Evolutionary conservation across 805 yeast species (phyloP).

Genomic region (Citeromyces nyonsensis): DNA sequence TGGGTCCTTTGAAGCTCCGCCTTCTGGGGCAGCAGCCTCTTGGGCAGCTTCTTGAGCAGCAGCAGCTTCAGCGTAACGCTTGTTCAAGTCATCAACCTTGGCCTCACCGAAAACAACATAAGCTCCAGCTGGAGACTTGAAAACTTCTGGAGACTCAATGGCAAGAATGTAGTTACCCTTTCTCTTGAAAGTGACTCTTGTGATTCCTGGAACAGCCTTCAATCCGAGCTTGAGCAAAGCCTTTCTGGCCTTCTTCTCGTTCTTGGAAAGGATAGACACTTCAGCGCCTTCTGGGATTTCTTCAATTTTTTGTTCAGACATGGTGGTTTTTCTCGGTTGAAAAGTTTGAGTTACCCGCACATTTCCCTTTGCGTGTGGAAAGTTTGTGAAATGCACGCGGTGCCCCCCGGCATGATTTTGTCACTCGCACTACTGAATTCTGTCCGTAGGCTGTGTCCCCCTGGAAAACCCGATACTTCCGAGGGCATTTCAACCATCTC

Average conservation of each 20-base stretch:
- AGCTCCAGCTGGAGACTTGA: slow-evolving; percentile 85
- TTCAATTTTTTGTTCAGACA: slow-evolving; percentile 13
- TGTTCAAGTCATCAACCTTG: slow-evolving; percentile 84
- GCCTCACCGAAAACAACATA: slow-evolving; percentile 97
- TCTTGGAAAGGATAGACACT: slow-evolving; percentile 69
- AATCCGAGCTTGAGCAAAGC: slow-evolving; percentile 76
- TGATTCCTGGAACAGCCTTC: slow-evolving; percentile 81
- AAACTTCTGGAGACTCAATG: slow-evolving; percentile 89
- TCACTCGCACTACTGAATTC: too few species aligned
- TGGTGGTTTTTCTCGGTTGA: slow-evolving; percentile 12
- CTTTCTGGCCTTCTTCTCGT: slow-evolving; percentile 94
- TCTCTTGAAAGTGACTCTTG: slow-evolving; percentile 92
- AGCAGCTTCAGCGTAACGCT: slow-evolving; percentile 73
- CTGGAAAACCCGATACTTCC: too few species aligned
- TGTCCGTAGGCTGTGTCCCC: too few species aligned
- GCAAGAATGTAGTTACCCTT: slow-evolving; percentile 85
- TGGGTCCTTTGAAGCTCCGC: slow-evolving; percentile 40
- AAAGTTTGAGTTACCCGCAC: too few species aligned
- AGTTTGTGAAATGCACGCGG: too few species aligned
- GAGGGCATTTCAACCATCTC: too few species aligned
- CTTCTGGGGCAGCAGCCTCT: slow-evolving; percentile 21
- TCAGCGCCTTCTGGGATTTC: slow-evolving; percentile 72
- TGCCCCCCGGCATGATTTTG: too few species aligned
- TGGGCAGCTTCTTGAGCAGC: slow-evolving; percentile 57
- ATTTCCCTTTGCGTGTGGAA: too few species aligned